Base-by-base conservation (phyloP, 2,329 filamentous ascomycete species). In the Monosporascus sp. region DNA sequence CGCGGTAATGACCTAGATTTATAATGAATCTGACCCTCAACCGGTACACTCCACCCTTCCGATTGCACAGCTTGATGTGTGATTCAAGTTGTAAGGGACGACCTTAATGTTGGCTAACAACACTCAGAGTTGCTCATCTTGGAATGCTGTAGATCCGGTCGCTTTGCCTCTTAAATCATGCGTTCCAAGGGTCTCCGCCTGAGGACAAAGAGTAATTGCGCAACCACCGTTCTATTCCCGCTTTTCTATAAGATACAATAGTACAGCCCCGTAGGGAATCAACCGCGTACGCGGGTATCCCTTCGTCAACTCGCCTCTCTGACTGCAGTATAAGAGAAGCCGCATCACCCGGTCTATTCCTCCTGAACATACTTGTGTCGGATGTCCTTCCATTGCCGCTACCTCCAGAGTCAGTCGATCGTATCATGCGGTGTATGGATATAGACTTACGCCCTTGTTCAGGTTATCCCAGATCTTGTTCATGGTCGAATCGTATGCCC, bases 381-480 rank as follows among this genome's bases (percentile, higher is more conserved):
- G 80, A 99, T 97, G 74, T 99, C 94, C 84, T 97, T 97, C 94
- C 94, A 97, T 95, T 97, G 93, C 69, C 93, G 91, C 93, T 97
- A 69, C 65, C 48, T 31, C 46, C 20, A 34, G 48, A 48, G 64
- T 74, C 59, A 76, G 71, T 63, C 60, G 41, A 19, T 45, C n/a
- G 3, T 44, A 36, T 40, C 40, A 17, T 22, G 24, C 37, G 43
- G 43, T n/a, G n/a, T 17, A 38, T 60, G 17, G 22, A 49, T 41
- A 17, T 48, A 14, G 47, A 86, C 90, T 69, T 90, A 97, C 93
- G 68, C 94, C 94, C 68, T 82, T 83, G 85, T 99, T 99, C 72
- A 92, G 75, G 71, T 75, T 81, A 74, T 99, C 91, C 94, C 94
- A 99, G 72, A 97, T 69, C 72, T 80, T 87, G 76, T 96, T 88